phyloP scores from a whole-genome alignment of 2,329 filamentous ascomycete species.

The Apiospora aurea region DNA sequence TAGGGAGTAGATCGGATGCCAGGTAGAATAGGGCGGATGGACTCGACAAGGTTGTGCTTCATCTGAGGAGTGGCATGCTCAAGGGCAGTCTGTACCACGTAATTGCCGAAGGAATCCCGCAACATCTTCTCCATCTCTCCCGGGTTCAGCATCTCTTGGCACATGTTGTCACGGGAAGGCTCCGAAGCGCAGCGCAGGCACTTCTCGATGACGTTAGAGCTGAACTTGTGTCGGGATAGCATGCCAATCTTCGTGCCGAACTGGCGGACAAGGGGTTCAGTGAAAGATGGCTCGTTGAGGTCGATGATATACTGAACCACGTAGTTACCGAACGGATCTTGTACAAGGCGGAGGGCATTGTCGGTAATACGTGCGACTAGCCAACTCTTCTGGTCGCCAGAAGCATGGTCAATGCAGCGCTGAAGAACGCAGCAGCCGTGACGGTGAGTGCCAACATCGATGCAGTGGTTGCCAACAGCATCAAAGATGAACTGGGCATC shows the following conservation, averaged over 20 bases:
- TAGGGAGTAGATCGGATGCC: constrained; percentile 90
- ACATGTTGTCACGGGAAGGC: constrained; percentile 78
- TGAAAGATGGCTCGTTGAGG: constrained; percentile 85
- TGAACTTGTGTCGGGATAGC: constrained; percentile 96
- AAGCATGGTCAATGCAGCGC: constrained; percentile 96
- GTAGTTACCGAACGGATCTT: constrained; percentile 98
- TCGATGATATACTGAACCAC: constrained; percentile 99
- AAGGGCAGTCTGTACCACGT: constrained; percentile 95
- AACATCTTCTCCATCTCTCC: constrained; percentile 87
- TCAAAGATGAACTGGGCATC: constrained; percentile 98
- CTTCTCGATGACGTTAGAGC: constrained; percentile 98
- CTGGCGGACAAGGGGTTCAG: constrained; percentile 82
- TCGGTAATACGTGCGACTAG: constrained; percentile 87
- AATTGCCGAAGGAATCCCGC: constrained; percentile 94
- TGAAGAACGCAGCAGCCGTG: constrained; percentile 98
- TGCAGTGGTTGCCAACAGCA: constrained; percentile 84
- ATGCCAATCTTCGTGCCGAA: constrained; percentile 77
- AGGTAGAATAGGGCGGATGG: constrained; percentile 84
- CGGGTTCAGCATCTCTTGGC: constrained; percentile 78
- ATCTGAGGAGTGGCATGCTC: constrained; percentile 80
- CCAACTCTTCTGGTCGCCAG: constrained; percentile 85
- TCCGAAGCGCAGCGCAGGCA: constrained; percentile 84
- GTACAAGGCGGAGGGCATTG: constrained; percentile 87
- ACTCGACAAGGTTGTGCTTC: constrained; percentile 80
- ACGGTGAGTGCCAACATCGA: constrained; percentile 93